Evolutionary conservation across 331 rosid genomes (phyloP).

Genomic region (Ulmus americana): DNA sequence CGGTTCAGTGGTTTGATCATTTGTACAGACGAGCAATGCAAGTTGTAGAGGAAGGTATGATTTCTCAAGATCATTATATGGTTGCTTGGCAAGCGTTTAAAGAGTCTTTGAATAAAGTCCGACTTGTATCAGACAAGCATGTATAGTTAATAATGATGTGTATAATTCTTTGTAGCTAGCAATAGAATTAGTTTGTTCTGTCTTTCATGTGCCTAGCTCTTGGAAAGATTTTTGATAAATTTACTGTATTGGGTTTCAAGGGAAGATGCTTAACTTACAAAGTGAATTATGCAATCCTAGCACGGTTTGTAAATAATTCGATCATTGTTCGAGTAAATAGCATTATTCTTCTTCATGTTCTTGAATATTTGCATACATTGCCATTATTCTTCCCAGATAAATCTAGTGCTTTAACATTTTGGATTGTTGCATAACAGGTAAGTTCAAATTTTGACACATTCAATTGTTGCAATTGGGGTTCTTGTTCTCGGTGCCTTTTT

Average conservation of each 20-base stretch:
- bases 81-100: constrained; percentile 85
- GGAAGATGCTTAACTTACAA: not conserved
- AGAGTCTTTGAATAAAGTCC: constrained; percentile 79
- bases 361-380: no score
- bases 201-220: not conserved
- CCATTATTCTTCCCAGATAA: no score
- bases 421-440: no score
- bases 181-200: not conserved
- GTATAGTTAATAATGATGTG: constrained; percentile 29
- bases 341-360: no score
- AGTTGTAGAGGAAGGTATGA: constrained; percentile 85
- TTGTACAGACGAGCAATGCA: constrained; percentile 83
- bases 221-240: not conserved
- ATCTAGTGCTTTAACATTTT: no score
- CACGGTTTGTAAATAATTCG: no score
- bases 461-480: no score
- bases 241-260: not conserved
- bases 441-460: no score
- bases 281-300: not conserved
- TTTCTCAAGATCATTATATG: constrained; percentile 76
- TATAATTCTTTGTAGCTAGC: constrained; percentile 15
- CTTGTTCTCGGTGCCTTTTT: no score
- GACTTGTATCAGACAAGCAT: constrained; percentile 64
- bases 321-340: no score
- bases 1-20: constrained; percentile 94